Conservation (phyloP, 2,329 filamentous ascomycete genomes). For the Claviceps fusiformis region DNA sequence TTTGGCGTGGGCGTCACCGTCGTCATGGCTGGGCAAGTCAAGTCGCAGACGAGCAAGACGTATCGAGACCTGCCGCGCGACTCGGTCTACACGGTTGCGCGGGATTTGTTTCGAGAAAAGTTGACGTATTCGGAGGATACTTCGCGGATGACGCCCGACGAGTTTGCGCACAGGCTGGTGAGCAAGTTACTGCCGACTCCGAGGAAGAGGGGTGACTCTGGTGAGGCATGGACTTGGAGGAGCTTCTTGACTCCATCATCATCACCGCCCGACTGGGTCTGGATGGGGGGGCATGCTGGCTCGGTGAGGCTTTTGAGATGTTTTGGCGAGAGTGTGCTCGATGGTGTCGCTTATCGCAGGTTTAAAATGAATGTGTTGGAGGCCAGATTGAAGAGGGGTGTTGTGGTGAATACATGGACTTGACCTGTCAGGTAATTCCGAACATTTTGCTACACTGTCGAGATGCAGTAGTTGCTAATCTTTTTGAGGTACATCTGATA, state of each 20-base stretch:
- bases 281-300: neutral
- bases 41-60: neutral
- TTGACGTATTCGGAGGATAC: neutral
- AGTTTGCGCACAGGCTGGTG: neutral
- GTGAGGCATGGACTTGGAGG: no score
- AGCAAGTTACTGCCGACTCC: neutral
- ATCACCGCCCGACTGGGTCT: neutral
- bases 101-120: neutral
- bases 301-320: neutral
- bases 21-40: neutral
- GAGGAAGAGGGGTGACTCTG: neutral
- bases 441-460: no score
- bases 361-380: neutral
- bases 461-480: no score
- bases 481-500: no score
- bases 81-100: neutral
- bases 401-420: no score
- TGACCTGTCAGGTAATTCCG: no score
- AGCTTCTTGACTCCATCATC: neutral
- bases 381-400: neutral
- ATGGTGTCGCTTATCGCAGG: neutral
- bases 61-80: neutral
- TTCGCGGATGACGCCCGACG: neutral
- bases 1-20: neutral
- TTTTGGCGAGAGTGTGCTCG: neutral